Percentiles rank a stretch among this genome's conserved stretches.
phyloP scores from a whole-genome alignment of 106 monocot genomes.

The Dendrobium chrysotoxum region DNA sequence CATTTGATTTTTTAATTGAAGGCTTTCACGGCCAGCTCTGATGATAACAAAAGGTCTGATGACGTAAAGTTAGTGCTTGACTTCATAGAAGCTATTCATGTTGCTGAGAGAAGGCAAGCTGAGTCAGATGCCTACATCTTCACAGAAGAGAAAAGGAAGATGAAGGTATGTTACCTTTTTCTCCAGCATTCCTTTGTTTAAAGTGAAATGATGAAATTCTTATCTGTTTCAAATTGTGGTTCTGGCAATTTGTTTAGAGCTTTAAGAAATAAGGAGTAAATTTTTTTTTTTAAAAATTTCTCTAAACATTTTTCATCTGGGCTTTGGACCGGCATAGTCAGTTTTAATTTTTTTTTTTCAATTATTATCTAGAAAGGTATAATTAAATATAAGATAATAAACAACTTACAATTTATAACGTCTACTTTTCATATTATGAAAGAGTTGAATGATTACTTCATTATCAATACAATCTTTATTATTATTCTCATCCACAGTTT shows the following conservation, averaged over 20 bases:
- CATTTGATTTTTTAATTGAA: slow-evolving; percentile 18
- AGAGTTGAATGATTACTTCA: too few relatives aligned
- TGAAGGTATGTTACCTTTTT: slow-evolving; percentile 52
- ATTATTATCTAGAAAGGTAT: too few relatives aligned
- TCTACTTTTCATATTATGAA: too few relatives aligned
- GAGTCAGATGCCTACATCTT: slow-evolving; percentile 69
- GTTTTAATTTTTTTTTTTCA: too few relatives aligned
- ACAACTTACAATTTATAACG: too few relatives aligned
- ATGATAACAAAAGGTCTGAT: slow-evolving; percentile 14
- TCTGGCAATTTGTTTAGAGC: not conserved
- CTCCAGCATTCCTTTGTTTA: not conserved
- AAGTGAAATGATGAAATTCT: not conserved
- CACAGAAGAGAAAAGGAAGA: slow-evolving; percentile 68
- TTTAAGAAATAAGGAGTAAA: not conserved
- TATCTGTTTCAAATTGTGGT: not conserved
- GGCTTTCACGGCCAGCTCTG: slow-evolving; percentile 13
- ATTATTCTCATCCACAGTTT: too few relatives aligned
- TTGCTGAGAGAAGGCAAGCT: slow-evolving; percentile 88
- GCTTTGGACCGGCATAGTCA: too few relatives aligned
- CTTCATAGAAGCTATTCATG: slow-evolving; percentile 83
- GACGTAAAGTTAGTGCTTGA: slow-evolving; percentile 62
- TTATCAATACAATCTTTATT: too few relatives aligned
- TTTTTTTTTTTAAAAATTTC: too few relatives aligned
- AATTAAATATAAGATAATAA: too few relatives aligned
- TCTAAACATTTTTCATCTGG: too few relatives aligned